Base-by-base conservation (phyloP, 306 rosid species). In the Malus orientalis region DNA sequence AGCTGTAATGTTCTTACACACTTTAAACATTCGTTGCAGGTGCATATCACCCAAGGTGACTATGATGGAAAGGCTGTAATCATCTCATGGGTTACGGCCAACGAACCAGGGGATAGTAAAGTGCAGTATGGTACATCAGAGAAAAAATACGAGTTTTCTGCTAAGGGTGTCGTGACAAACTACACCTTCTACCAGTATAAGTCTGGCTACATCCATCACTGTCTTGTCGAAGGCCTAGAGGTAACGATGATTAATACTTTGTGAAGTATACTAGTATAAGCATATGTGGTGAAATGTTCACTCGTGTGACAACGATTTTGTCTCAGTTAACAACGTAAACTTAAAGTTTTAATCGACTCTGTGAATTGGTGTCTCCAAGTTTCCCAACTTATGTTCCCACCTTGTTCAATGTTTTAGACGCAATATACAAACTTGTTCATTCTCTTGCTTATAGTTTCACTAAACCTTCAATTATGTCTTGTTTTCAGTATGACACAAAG, bases 11-110 rank as follows among this genome's bases (percentile, higher is more conserved):
- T 36, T 79, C 45, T 63, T 74, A 4, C 55, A 15, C 78, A 29
- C 33, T 67, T 84, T 19, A 36, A 72, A 66, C 27, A 10, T 80
- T 75, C 49, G 22, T 72, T 79, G 59, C 75, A 95, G 97, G 99
- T 95, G 83, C 99, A 91, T 76, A 89, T 95, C 69, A 92, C 99
- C 32, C 99, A 95, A 85, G 99, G 97, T 53, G 99, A 95, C 83
- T 92, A 92, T 67, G 97, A 95, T 70, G 99, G 97, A 73, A 91
- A 80, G 84, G 97, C 99, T 59, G 93, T 92, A 45, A 89, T 92
- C 30, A 77, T 95, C 80, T 92, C 99, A 71, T 92, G 99, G 99
- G 89, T 95, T 74, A 92, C 98, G 2, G 67, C 88, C 6, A 86
- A 90, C 54, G 88, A 86, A 76, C 90, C 93, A 58, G 99, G 91